Evolutionary conservation across 441 rosid genomes (phyloP), one percentile per base, ranked within the genome.

Genomic region (Geranium incanum): DNA sequence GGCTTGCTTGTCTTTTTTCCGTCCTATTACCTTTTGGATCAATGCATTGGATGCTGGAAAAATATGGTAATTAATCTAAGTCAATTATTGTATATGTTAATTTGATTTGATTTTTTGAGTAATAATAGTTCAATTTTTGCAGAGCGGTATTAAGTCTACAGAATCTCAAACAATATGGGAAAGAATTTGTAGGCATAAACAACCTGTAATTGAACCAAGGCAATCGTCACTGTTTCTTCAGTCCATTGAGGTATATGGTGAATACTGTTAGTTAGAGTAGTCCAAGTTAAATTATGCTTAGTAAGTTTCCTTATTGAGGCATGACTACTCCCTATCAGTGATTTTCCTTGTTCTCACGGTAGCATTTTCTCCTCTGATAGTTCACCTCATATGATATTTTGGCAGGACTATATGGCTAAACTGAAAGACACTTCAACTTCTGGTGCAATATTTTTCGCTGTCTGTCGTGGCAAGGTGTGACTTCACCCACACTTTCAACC

Each of bases 401-500:
- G 73, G 63, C 86, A 92, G 99, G 97, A 92, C 74, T 95, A 88
- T 76, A 82, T 86, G 89, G 82, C 87, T 15, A 95, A 92, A 80
- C 76, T 95, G 84, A 88, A 85, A 80, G 98, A 91, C 79, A 76
- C 84, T 71, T 86, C 91, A 74, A 79, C 80, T 73, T 85, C 86
- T 16, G 98, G 99, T 77, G 98, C 95, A 39, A 77, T 95, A 70
- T 92, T 95, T 86, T 95, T 95, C 76, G 97, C 99, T 65, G 97
- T 95, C 79, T 95, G 98, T 74, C 98, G 98, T 36, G 99, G 99
- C 72, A 95, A 95, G 98, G 99, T 95, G 80, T 75, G 78, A 57
- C 75, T 69, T 75, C 67, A 33, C 74, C 45, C 50, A 37, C 36
- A 68, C n/a, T 36, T 79, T 36, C 67, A 28, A 38, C 21, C 65